phyloP scores from a whole-genome alignment of 495 filamentous ascomycete genomes.

The Poronia punctata region DNA sequence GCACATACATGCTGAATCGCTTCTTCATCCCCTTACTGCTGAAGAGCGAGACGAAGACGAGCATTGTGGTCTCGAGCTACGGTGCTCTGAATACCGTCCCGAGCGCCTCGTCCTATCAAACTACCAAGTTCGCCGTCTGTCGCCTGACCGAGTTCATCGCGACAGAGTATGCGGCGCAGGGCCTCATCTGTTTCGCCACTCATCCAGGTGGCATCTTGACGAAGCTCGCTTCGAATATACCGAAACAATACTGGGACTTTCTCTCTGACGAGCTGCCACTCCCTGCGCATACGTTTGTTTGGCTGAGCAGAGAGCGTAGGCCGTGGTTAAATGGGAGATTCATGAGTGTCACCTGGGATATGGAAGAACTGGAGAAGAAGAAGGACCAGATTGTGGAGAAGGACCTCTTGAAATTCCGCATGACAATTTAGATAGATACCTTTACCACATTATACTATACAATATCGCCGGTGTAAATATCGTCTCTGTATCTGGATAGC shows the following conservation, averaged over 20 bases:
- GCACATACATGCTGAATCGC: constrained; percentile 32
- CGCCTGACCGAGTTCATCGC: constrained; percentile 38
- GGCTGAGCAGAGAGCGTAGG: constrained; percentile 27
- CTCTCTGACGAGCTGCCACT: constrained; percentile 31
- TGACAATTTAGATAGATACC: constrained; percentile 14
- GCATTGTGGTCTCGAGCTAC: constrained; percentile 29
- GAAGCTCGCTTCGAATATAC: constrained; percentile 26
- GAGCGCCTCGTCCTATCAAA: constrained; percentile 32
- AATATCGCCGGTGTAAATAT: neutral
- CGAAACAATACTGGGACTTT: constrained; percentile 10
- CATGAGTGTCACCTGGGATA: constrained; percentile 37
- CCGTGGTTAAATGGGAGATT: constrained; percentile 36
- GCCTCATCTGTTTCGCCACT: constrained; percentile 31
- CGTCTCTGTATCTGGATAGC: too few species aligned
- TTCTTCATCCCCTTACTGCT: constrained; percentile 40
- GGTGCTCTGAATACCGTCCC: constrained; percentile 20
- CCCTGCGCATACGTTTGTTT: constrained; percentile 30
- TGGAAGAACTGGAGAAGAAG: constrained; percentile 38
- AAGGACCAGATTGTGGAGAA: constrained; percentile 37
- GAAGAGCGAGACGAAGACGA: constrained; percentile 25
- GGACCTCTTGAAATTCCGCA: constrained; percentile 38
- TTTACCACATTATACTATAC: neutral
- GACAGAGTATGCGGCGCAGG: constrained; percentile 34
- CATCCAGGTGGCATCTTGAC: constrained; percentile 43
- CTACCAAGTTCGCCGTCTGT: constrained; percentile 33